Conservation (phyloP, 192 early-diverging fungal species). For the Linnemannia schmuckeri region DNA sequence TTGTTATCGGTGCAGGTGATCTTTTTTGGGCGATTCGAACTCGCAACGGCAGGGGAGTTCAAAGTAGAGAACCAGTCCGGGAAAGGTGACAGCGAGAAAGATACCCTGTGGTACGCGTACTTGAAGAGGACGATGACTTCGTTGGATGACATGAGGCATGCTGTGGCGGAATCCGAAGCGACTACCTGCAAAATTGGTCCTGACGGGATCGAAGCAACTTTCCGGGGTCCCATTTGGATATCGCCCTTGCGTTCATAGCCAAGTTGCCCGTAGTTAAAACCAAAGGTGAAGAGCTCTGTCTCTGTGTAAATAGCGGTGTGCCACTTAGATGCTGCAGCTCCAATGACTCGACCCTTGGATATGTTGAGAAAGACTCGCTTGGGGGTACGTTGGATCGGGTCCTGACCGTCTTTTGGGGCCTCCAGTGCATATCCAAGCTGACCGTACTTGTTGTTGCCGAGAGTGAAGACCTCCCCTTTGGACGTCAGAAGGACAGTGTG, state of each 20-base stretch:
- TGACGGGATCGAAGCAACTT: constrained; percentile 69
- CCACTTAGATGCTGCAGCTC: constrained; percentile 75
- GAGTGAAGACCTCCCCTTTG: constrained; percentile 71
- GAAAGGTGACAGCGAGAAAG: constrained; percentile 32
- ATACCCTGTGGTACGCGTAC: constrained; percentile 64
- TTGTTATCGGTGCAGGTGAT: constrained; percentile 52
- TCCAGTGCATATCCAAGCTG: constrained; percentile 68
- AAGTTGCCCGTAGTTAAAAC: constrained; percentile 80
- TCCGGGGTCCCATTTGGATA: constrained; percentile 69
- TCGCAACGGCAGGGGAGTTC: neutral
- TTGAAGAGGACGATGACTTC: constrained; percentile 73
- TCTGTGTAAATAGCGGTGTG: constrained; percentile 76
- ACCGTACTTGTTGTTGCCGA: constrained; percentile 74
- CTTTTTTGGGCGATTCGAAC: constrained; percentile 29
- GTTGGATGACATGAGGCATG: constrained; percentile 65
- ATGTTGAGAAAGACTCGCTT: constrained; percentile 66
- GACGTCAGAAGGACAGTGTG: constrained; percentile 74
- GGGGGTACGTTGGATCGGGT: constrained; percentile 61
- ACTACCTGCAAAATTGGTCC: constrained; percentile 68
- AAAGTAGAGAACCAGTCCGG: constrained; percentile 21
- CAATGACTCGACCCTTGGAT: constrained; percentile 65
- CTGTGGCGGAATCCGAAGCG: constrained; percentile 77
- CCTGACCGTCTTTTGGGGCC: constrained; percentile 54
- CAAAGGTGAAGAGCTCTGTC: constrained; percentile 73
- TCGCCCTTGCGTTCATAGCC: constrained; percentile 63